Evolutionary conservation across 495 filamentous ascomycete species (phyloP), one percentile per base, ranked within the genome.

Genomic region (Neurospora tetrasperma): DNA sequence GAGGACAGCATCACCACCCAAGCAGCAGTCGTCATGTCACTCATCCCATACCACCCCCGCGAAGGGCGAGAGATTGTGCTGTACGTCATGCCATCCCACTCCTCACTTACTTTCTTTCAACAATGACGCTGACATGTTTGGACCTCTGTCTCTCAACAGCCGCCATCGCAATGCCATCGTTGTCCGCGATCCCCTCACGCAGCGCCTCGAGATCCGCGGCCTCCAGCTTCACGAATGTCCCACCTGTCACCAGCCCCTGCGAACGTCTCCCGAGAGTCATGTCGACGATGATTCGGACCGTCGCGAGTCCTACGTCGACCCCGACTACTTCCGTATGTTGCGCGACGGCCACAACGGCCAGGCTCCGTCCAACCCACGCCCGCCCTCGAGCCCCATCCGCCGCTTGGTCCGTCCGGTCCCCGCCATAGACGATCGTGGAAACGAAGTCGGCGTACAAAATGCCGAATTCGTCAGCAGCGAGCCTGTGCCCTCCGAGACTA

Each of bases 321-420:
- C 93, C 16, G 89, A 93, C 39, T 99, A 99, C 82, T 99, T 98
- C 81, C 92, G 91, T 78, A 93, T 97, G 90, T 90, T 99, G 38
- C 90, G 91, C 71, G 87, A 80, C 44, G 83, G 85, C 74, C 79
- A 73, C 38, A 11, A 75, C 69, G 74, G 72, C 43, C 72, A 59
- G 16, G 78, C 44, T 75, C 76, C 62, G 43, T 75, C 71, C 68
- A 73, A 76, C 27, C 72, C 81, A 20, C 75, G 76, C 8, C 81
- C 82, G 8, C 83, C 86, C 5, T 79, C 84, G 20, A 85, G 85
- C 74, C 83, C 86, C 14, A 81, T 86, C 74, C 84, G 84, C 71
- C 82, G 84, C 72, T 77, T 85, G 0, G 80, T 86, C 72, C 75
- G 85, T 71, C 79, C 84, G 7, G 71, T 81, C 16, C 79, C 80